These are phyloP conservation scores for Zymoseptoria tritici DNA, from an alignment of 2,329 filamentous ascomycete genomes.

Conservation along the genomic window DNA sequence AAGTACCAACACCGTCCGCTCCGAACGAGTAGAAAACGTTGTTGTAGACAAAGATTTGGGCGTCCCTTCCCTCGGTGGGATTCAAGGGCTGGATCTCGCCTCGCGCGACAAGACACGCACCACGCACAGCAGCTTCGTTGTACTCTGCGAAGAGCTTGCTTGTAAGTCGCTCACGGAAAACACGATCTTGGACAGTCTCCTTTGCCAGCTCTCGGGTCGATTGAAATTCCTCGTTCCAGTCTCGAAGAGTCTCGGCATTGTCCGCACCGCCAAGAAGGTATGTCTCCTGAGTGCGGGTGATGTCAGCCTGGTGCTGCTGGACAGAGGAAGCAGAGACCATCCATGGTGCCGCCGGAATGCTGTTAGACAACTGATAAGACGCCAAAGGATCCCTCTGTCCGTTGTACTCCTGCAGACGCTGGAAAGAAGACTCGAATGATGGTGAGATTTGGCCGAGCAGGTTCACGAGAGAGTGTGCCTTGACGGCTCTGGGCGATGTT, in stretches of 20 bases:
- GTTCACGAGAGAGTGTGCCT: constrained; percentile 77
- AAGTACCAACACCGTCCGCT: constrained; percentile 93
- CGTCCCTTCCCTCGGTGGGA: constrained; percentile 84
- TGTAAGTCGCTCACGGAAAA: constrained; percentile 88
- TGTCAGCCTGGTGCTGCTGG: constrained; percentile 69
- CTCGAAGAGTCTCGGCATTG: constrained; percentile 85
- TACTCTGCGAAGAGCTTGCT: constrained; percentile 98
- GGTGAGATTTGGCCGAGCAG: constrained; percentile 73
- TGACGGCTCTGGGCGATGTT: constrained; percentile 66
- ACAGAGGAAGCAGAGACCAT: constrained; percentile 65
- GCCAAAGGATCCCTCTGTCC: constrained; percentile 79
- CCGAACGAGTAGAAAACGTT: constrained; percentile 99
- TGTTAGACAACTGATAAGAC: constrained; percentile 92
- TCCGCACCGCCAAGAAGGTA: constrained; percentile 86
- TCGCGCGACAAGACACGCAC: constrained; percentile 82
- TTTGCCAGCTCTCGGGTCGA: constrained; percentile 90
- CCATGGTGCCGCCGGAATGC: constrained; percentile 89
- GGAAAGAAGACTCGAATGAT: constrained; percentile 71
- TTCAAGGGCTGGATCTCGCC: constrained; percentile 92
- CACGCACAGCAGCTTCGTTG: constrained; percentile 86
- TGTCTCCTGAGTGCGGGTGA: constrained; percentile 85
- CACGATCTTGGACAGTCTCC: constrained; percentile 87
- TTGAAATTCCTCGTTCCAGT: constrained; percentile 99
- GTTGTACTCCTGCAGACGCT: constrained; percentile 74
- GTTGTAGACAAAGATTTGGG: constrained; percentile 98